Base-by-base conservation (phyloP, 1,284 basidiomycete genomes). In the Microbotryum saponariae region DNA sequence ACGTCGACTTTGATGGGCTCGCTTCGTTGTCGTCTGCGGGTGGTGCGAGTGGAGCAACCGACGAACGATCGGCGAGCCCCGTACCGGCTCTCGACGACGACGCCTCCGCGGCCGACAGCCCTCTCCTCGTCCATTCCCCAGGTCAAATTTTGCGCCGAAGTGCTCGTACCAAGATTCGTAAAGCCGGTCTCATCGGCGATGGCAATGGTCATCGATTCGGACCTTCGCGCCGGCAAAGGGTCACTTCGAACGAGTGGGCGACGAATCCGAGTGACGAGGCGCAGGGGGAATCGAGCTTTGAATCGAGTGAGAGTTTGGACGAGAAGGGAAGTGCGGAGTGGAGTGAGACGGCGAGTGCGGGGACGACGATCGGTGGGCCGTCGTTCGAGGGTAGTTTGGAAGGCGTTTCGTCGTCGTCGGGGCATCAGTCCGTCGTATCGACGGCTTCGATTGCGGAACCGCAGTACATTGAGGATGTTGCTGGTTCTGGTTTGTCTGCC, bases 151-250 rank as follows among this genome's bases (percentile, higher is more conserved):
- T 98, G 16, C 88, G 91, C 33, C 86, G 94, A 51, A 85, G 91
- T 14, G 91, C 91, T 9, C 85, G 93, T 23, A 98, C 94, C 4
- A 93, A 92, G 79, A 96, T 97, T 72, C 85, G 94, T 59, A 98
- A 97, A 77, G 80, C 85, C n/a, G 83, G 84, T 16, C 74, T 86
- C 25, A 80, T 82, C 12, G 87, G 86, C 23, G 89, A 88, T 73
- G 86, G 83, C 6, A 85, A 84, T 51, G 86, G 86, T 3, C 88
- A 89, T 79, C 85, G 89, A 20, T 93, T 92, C 76, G 76, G 75
- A 6, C 74, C 75, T 16, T 73, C 75, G 9, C 71, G 77, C 3
- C 73, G 75, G n/a, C 48, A 29, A 50, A 5, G 16, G 47, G 18
- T 33, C n/a, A 1, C 31, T 20, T 4, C 23, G 23, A 50, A 23